A percentile compares a stretch with the other conserved stretches of the same genome.
These are phyloP conservation scores for Carex myosuroides DNA, from an alignment of 176 grass and related monocot genomes.

Conservation along the genomic window DNA sequence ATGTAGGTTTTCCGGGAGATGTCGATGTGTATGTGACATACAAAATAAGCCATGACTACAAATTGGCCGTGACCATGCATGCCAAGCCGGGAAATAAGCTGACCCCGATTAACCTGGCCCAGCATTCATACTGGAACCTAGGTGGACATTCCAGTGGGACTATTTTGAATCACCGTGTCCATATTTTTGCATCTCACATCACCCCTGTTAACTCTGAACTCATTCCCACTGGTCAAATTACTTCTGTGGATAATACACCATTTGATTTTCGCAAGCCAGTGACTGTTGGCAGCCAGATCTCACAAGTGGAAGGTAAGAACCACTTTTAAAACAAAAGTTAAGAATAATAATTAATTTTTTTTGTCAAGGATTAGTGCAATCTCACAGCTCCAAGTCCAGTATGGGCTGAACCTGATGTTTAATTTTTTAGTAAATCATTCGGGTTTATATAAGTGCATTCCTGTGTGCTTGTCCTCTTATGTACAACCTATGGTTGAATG, in stretches of 20 bases:
- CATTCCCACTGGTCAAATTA: slow-evolving; percentile 57
- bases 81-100: too few species aligned
- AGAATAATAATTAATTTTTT: background rate
- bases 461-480: background rate
- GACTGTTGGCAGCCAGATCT: slow-evolving; percentile 28
- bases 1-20: too few species aligned
- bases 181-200: slow-evolving; percentile 38
- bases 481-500: background rate
- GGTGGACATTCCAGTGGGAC: slow-evolving; percentile 41
- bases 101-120: too few species aligned
- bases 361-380: background rate
- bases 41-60: too few species aligned
- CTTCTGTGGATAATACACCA: slow-evolving; percentile 49
- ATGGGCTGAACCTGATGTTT: background rate
- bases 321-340: background rate
- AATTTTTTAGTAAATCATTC: background rate
- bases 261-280: slow-evolving; percentile 46
- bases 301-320: slow-evolving; percentile 11
- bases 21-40: too few species aligned
- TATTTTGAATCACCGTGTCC: slow-evolving; percentile 48
- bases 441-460: background rate
- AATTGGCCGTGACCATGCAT: too few species aligned
- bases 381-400: background rate
- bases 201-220: slow-evolving; percentile 51
- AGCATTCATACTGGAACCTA: slow-evolving; percentile 94